Percentiles rank a stretch among this genome's conserved stretches.
Evolutionary conservation across 2,329 filamentous ascomycete genomes (phyloP).

Genomic region (Aspergillus udagawae): DNA sequence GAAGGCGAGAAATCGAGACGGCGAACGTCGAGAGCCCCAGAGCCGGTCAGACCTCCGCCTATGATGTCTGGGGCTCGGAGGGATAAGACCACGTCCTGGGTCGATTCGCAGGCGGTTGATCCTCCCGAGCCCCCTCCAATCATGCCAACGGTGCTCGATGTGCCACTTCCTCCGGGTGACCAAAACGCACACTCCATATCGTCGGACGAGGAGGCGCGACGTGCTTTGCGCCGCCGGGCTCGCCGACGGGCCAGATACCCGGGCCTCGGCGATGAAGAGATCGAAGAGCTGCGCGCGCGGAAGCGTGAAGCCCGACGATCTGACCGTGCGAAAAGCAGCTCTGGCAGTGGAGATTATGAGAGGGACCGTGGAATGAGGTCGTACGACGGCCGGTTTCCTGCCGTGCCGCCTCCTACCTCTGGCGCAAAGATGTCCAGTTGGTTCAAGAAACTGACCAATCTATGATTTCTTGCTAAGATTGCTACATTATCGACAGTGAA

Average conservation of each 20-base stretch:
- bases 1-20: conserved; percentile 29
- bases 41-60: conserved; percentile 20
- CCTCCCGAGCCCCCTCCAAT: conserved; percentile 47
- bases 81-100: conserved; percentile 50
- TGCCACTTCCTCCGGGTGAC: conserved; percentile 28
- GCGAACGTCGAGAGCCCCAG: conserved; percentile 32
- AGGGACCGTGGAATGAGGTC: conserved; percentile 29
- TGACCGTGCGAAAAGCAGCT: conserved; percentile 38
- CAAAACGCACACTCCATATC: conserved; percentile 35
- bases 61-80: conserved; percentile 35
- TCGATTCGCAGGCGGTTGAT: conserved; percentile 45
- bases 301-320: conserved; percentile 28
- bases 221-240: conserved; percentile 34
- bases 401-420: conserved; percentile 18
- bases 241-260: conserved; percentile 40
- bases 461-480: conserved; percentile 15
- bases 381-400: conserved; percentile 25
- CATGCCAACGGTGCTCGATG: conserved; percentile 44
- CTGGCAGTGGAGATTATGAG: conserved; percentile 38
- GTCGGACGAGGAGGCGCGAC: conserved; percentile 42
- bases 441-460: conserved; percentile 41
- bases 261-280: conserved; percentile 37
- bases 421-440: conserved; percentile 38
- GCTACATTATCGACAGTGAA: conserved; percentile 1
- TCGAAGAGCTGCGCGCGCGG: conserved; percentile 33